A percentile compares a stretch with the other conserved stretches of the same genome.
Conservation (phyloP, 2,329 filamentous ascomycete genomes). For the Exophiala calicioides region DNA sequence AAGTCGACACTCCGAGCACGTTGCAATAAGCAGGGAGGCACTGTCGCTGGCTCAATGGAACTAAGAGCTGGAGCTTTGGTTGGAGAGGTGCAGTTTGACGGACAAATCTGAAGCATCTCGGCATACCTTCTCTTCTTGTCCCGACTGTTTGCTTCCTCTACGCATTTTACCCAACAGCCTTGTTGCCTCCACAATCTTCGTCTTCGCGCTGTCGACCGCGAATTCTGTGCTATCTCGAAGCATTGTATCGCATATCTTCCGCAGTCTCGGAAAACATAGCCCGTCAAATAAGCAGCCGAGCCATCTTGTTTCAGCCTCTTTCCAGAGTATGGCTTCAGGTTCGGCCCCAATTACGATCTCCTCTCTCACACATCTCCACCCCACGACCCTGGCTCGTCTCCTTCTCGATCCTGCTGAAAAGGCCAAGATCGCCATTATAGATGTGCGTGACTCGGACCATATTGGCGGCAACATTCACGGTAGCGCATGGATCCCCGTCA, state of each 20-base stretch:
- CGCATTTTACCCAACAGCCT: no score
- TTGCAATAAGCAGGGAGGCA: no score
- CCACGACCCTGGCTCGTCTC: slow-evolving; percentile 66
- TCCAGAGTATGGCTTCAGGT: slow-evolving; percentile 17
- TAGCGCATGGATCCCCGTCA: slow-evolving; percentile 73
- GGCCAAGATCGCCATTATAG: slow-evolving; percentile 69
- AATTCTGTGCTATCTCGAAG: no score
- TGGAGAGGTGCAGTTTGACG: neutral
- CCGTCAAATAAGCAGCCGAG: no score
- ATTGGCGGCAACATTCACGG: slow-evolving; percentile 85
- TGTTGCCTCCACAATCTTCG: no score
- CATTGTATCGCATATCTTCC: no score
- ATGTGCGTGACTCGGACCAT: slow-evolving; percentile 88
- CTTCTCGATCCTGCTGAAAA: slow-evolving; percentile 56
- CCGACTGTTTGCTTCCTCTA: no score
- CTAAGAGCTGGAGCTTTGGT: neutral
- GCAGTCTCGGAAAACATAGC: no score
- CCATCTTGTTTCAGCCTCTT: neutral
- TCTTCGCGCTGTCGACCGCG: no score
- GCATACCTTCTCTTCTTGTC: no score
- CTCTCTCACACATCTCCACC: slow-evolving; percentile 66
- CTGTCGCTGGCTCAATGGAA: neutral
- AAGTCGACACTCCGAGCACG: no score
- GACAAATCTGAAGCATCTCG: no score
- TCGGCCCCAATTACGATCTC: slow-evolving; percentile 59